Evolutionary conservation across 1,139 yeast genomes (phyloP), one percentile per base, ranked within the genome.

Genomic region (Scheffersomyces cryptocercus): DNA sequence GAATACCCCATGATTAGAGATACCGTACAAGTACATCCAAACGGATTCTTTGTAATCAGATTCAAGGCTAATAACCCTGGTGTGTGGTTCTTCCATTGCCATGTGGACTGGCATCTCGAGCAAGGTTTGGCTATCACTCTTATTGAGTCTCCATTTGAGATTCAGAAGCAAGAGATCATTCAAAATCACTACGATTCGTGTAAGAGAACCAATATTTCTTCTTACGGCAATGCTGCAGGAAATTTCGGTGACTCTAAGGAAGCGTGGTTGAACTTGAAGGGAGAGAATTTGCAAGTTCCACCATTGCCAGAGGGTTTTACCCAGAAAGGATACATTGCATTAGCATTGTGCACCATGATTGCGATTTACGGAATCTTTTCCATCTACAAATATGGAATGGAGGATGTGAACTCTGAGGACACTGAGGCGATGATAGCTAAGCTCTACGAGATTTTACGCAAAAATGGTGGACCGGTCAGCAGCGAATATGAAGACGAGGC

Each of bases 41-140:
- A 83, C 52, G 87, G 90, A 0, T 78, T 82, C 55, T 59, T 82
- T 38, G 89, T 84, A 3, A 52, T 85, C 39, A 70, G 95, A 58
- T 85, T 85, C 62, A 77, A 70, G 53, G 89, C 95, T 41, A 82
- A 85, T 57, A 88, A 88, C 63, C 96, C 96, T 26, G 96, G 96
- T 57, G 89, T 88, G 35, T 88, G 96, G 95, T 75, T 85, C 58
- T 89, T 89, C 88, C 97, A 89, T 64, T 90, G 97, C 68, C 97
- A 89, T 58, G 84, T 89, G 53, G 96, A 89, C 58, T 89, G 97
- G 97, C 97, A 89, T 70, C 77, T 89, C 72, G 83, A 81, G 56
- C 96, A 88, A 67, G 97, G 97, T 49, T 75, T 89, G 48, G 91
- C 90, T 12, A 68, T 84, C 46, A 75, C 79, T 2, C 75, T 85